Evolutionary conservation across 495 filamentous ascomycete species (phyloP), one percentile per base, ranked within the genome.

Genomic region (Penicillium cataractarum): DNA sequence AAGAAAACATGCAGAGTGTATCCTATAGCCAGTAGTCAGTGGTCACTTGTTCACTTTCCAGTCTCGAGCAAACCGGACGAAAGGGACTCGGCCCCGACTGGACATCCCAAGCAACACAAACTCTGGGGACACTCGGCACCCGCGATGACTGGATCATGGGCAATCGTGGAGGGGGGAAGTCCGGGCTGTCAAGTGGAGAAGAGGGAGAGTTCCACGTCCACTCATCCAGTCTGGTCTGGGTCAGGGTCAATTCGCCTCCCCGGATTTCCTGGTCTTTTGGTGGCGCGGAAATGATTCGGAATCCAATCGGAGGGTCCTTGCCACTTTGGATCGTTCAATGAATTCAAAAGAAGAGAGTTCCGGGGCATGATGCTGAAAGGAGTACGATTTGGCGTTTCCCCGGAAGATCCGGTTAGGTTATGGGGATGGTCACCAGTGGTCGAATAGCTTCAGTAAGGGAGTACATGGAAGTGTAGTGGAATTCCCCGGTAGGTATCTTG

Each of bases 91-190:
- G 63, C 0, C 54, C 29, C 9, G 32, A 51, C 53, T 29, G 37
- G n/a, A n/a, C n/a, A n/a, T n/a, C n/a, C n/a, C n/a, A n/a, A 53
- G 44, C 52, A 54, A 21, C 42, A 27, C 13, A 50, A 50, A 15
- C 24, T 6, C 21, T 53, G 46, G n/a, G 17, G 52, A 5, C 44
- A 59, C 56, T 64, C 61, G 61, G 61, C 46, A 57, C 58, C 63
- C 63, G 54, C 63, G 58, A 60, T 49, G 17, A 31, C 9, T 22
- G n/a, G 40, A 21, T 44, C n/a, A n/a, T 24, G 22, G 22, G n/a
- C 3, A 12, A 17, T 33, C 27, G 19, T 26, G 51, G 31, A 22
- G 50, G 27, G 37, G 48, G 27, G 51, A 22, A 64, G 29, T 51
- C 57, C 33, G 22, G 13, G 3, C 12, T 29, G 46, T 17, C 21